A percentile compares a stretch with the other conserved stretches of the same genome.
These are phyloP conservation scores for Brachypodium distachyon DNA, from an alignment of 202 grass and related monocot species.

Conservation along the genomic window DNA sequence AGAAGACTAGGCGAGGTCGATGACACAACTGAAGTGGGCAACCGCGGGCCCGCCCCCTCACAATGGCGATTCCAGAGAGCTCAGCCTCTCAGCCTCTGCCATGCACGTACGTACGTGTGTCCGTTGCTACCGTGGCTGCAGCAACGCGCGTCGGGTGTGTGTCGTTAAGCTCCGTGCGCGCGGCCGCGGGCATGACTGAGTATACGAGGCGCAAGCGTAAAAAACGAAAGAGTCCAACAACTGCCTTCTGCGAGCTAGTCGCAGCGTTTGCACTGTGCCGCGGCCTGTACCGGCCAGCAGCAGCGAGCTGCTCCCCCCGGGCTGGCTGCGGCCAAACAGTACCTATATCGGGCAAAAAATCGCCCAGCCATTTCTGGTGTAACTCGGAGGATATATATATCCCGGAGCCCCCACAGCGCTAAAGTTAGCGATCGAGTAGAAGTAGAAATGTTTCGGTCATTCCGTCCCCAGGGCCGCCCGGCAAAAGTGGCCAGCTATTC, in stretches of 20 bases:
- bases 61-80: conserved; percentile 21
- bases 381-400: too few species aligned
- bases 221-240: neutral
- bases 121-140: conserved; percentile 11
- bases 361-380: conserved; percentile 29
- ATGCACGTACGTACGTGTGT: conserved; percentile 30
- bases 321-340: conserved; percentile 37
- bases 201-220: neutral
- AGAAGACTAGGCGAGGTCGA: conserved; percentile 44
- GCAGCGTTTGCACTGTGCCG: conserved; percentile 14
- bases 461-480: neutral
- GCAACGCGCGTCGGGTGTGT: neutral
- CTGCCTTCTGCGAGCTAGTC: neutral
- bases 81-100: conserved; percentile 9
- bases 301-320: conserved; percentile 21
- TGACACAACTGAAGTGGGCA: conserved; percentile 43
- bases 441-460: neutral
- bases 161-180: neutral
- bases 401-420: too few species aligned
- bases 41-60: neutral
- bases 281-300: conserved; percentile 3
- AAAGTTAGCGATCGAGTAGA: neutral
- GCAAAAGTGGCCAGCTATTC: neutral
- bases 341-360: conserved; percentile 38
- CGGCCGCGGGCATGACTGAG: neutral